Evolutionary conservation across 2,329 filamentous ascomycete genomes (phyloP).

Genomic region (Cordyceps militaris): DNA sequence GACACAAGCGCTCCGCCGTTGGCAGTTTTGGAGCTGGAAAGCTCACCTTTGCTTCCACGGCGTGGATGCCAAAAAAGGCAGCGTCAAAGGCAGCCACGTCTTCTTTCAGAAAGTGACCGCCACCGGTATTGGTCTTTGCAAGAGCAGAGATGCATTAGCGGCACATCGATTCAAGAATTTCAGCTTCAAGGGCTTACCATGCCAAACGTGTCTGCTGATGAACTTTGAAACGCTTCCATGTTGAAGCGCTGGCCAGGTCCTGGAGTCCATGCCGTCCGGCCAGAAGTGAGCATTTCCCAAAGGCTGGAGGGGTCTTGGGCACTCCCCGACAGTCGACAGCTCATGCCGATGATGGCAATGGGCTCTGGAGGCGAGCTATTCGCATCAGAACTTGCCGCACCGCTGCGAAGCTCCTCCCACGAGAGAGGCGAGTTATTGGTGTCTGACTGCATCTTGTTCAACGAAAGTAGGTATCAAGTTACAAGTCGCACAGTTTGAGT

Average conservation of each 20-base stretch:
- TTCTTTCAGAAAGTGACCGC: conserved; percentile 23
- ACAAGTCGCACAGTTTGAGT: not conserved
- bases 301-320: conserved; percentile 21
- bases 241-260: conserved; percentile 22
- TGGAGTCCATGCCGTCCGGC: conserved; percentile 21
- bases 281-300: conserved; percentile 24
- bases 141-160: not conserved
- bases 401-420: not conserved
- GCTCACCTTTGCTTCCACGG: not conserved
- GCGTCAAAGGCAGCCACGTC: conserved; percentile 22
- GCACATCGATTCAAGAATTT: not conserved
- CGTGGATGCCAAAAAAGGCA: conserved; percentile 19
- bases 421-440: not conserved
- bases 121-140: conserved; percentile 11
- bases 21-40: not conserved
- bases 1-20: not conserved
- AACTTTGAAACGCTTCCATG: not conserved
- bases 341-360: conserved; percentile 26
- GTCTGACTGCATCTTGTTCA: not conserved
- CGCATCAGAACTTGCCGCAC: not conserved
- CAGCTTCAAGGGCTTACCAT: conserved; percentile 26
- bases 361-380: conserved; percentile 14
- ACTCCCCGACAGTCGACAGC: conserved; percentile 24
- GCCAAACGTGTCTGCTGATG: conserved; percentile 19
- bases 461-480: not conserved